Conservation (phyloP, 148 eudicot species). For the Hydrangea macrophylla region DNA sequence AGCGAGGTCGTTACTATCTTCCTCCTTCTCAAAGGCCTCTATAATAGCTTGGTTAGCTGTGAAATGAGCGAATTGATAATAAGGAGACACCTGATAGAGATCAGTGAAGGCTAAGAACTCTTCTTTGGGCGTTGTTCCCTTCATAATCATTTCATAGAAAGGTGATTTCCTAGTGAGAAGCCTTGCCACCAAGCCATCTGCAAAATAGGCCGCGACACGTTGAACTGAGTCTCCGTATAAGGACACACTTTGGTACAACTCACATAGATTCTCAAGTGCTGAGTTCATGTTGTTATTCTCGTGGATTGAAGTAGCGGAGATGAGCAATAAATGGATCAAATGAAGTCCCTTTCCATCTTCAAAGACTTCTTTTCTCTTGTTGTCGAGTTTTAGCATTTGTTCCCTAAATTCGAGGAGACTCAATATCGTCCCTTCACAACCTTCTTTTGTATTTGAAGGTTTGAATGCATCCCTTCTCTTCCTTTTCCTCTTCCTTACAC, state of each 20-base stretch:
- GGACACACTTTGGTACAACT: slow-evolving; percentile 50
- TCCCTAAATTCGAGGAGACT: slow-evolving; percentile 52
- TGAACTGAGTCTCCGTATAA: slow-evolving; percentile 57
- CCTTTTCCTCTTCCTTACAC: slow-evolving; percentile 37
- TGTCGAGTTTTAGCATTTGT: slow-evolving; percentile 35
- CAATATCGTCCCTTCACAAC: slow-evolving; percentile 42
- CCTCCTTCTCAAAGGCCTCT: slow-evolving; percentile 67
- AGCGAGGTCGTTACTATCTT: slow-evolving; percentile 23
- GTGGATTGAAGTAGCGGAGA: slow-evolving; percentile 53
- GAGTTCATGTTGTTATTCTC: slow-evolving; percentile 35
- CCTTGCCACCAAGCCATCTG: slow-evolving; percentile 60
- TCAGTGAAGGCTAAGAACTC: slow-evolving; percentile 66
- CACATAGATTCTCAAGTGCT: slow-evolving; percentile 45
- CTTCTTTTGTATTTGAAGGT: slow-evolving; percentile 22
- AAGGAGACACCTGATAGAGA: slow-evolving; percentile 62
- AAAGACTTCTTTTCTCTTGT: slow-evolving; percentile 16
- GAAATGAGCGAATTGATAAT: slow-evolving; percentile 78
- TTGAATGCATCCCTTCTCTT: slow-evolving; percentile 20
- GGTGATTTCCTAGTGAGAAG: slow-evolving; percentile 57
- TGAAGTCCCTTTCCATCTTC: slow-evolving; percentile 52
- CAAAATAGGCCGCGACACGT: slow-evolving; percentile 71
- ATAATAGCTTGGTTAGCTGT: slow-evolving; percentile 81
- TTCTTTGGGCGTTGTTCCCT: slow-evolving; percentile 45
- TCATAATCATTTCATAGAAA: slow-evolving; percentile 53
- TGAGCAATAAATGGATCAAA: slow-evolving; percentile 56